Base-by-base conservation (phyloP, 129 eudicot genomes). In the Chrysanthemum lavandulifolium region DNA sequence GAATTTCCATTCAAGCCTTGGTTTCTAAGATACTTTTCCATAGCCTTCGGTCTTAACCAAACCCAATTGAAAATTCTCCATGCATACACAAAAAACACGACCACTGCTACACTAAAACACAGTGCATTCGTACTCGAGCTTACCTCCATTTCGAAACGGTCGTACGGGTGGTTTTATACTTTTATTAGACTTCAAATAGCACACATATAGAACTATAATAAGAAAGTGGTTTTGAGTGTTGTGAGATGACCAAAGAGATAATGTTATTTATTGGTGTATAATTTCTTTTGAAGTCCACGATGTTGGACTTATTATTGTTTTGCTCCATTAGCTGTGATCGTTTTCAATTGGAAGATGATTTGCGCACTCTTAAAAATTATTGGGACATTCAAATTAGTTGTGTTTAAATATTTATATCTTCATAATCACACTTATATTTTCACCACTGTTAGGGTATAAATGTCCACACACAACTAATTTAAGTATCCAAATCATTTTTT, bases 1-100 rank as follows among this genome's bases (percentile, higher is more conserved):
- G 77, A 56, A 69, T 63, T 90, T 9, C 94, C 94, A 3, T 27
- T 60, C 40, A 87, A 69, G 0, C 94, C 97, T 82, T 90, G 97
- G 2, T 76, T 62, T 77, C 92, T 75, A 0, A 90, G 82, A 29
- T 36, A 14, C 63, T 74, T 90, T 56, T 90, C 94, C 23, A 81
- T 67, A 58, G 27, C 64, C 63, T 72, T 87, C 3, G 97, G 97
- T n/a, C 60, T 80, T 59, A 87, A 50, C 91, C 91, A 87, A 10
- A 83, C 83, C 89, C 94, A 90, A 29, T 72, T 61, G 60, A 87
- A 57, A 4, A 83, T 65, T 18, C 78, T 71, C 89, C 94, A 85
- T 58, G 73, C 77, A 67, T 85, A 81, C 11, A 43, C 73, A 60
- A 73, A 14, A 16, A 60, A 11, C 49, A 15, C 18, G 16, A 55